Conservation (phyloP, 1,284 basidiomycete species). For the Rhodofomes roseus region DNA sequence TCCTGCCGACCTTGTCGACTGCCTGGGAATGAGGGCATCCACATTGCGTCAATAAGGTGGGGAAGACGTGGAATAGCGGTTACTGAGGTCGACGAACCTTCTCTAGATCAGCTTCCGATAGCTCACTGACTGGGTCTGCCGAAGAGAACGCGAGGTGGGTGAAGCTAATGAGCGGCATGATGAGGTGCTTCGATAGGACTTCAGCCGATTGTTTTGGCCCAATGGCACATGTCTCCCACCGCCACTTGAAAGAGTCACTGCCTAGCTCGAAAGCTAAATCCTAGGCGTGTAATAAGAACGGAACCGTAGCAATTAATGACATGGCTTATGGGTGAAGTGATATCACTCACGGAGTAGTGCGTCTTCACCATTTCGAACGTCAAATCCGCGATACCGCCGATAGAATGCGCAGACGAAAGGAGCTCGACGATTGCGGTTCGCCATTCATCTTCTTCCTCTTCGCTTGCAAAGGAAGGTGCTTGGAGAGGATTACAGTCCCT, state of each 20-base stretch:
- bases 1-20: conserved; percentile 63
- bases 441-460: conserved; percentile 53
- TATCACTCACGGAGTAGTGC: conserved; percentile 49
- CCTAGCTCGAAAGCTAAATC: conserved; percentile 63
- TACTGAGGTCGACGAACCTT: conserved; percentile 40
- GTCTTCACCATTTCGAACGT: conserved; percentile 56
- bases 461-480: conserved; percentile 3
- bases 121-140: conserved; percentile 48
- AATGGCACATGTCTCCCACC: conserved; percentile 67
- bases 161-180: conserved; percentile 68
- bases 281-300: conserved; percentile 35
- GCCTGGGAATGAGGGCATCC: conserved; percentile 36
- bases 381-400: conserved; percentile 52
- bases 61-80: background rate
- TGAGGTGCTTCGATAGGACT: conserved; percentile 69
- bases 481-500: conserved; percentile 43
- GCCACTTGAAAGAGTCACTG: conserved; percentile 63
- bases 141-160: conserved; percentile 64
- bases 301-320: conserved; percentile 3
- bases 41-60: conserved; percentile 8
- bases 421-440: conserved; percentile 47
- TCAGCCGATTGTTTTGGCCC: conserved; percentile 64
- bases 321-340: background rate
- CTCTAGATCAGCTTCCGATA: conserved; percentile 56
- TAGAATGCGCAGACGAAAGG: conserved; percentile 51